phyloP scores from a whole-genome alignment of 768 basidiomycete genomes.

The Inosperma sp. region DNA sequence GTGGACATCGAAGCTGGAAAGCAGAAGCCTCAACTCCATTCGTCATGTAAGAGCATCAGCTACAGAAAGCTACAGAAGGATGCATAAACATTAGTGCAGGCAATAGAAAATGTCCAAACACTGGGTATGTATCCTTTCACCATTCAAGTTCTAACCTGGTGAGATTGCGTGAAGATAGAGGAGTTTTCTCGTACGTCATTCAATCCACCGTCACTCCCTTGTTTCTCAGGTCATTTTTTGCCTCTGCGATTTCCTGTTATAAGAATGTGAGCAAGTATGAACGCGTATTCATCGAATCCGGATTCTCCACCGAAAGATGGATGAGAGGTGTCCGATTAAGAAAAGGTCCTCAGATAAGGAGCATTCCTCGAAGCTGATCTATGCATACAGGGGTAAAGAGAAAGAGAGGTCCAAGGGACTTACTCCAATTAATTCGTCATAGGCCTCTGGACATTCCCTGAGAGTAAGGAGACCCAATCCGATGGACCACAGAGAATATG shows the following conservation, averaged over 20 bases:
- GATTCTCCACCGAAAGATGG: background rate
- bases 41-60: too few species aligned
- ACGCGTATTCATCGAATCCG: background rate
- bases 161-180: too few species aligned
- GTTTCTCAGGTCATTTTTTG: slow-evolving; percentile 51
- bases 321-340: background rate
- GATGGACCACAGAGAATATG: slow-evolving; percentile 72
- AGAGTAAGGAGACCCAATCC: slow-evolving; percentile 73
- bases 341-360: background rate
- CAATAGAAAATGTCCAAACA: too few species aligned
- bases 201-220: slow-evolving; percentile 59
- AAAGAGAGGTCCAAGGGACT: slow-evolving; percentile 25
- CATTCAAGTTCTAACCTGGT: too few species aligned
- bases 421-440: slow-evolving; percentile 61
- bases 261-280: slow-evolving; percentile 3
- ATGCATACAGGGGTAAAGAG: slow-evolving; percentile 3
- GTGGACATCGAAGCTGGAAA: too few species aligned
- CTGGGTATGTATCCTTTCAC: too few species aligned
- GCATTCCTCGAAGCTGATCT: background rate
- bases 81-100: too few species aligned
- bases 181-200: too few species aligned
- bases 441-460: slow-evolving; percentile 76
- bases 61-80: too few species aligned
- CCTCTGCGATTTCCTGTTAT: slow-evolving; percentile 54
- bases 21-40: too few species aligned